Conservation (phyloP, 2,329 filamentous ascomycete species). For the Pleoardoris graminearum region DNA sequence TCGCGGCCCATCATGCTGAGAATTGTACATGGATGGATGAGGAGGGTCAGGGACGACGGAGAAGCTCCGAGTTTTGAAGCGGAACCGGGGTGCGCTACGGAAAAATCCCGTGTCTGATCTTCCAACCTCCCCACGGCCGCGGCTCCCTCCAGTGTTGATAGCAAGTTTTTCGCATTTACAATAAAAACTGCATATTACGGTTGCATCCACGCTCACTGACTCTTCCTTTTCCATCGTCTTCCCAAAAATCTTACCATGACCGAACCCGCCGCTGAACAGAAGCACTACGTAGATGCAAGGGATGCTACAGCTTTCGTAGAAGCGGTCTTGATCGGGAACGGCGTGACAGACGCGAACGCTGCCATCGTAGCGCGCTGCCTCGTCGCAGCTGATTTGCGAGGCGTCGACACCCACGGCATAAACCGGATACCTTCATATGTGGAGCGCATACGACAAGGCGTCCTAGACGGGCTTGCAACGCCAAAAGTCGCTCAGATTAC, state of each 20-base stretch:
- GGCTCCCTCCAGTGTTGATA: neutral
- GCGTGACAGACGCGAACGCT: conserved; percentile 63
- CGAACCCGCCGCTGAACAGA: neutral
- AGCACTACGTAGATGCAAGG: conserved; percentile 24
- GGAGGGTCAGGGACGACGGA: neutral
- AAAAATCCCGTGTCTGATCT: neutral
- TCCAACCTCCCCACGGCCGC: neutral
- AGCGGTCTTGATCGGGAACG: conserved; percentile 62
- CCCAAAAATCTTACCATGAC: neutral
- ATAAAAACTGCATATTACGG: too few species aligned
- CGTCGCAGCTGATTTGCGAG: conserved; percentile 74
- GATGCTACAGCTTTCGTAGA: conserved; percentile 52
- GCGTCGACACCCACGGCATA: conserved; percentile 78
- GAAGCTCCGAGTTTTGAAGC: conserved; percentile 1
- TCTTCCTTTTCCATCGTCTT: neutral
- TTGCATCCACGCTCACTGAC: neutral
- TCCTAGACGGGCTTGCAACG: conserved; percentile 63
- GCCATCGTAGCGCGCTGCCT: conserved; percentile 67
- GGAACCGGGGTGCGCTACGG: neutral
- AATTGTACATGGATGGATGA: too few species aligned
- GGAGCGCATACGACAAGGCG: conserved; percentile 69
- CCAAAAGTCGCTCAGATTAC: conserved; percentile 66
- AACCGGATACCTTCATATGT: conserved; percentile 80
- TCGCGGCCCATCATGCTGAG: conserved; percentile 65
- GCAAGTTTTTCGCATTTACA: too few species aligned